Percentiles rank a stretch among this genome's conserved stretches.
These are phyloP conservation scores for Ustilago tritici DNA, from an alignment of 1,284 basidiomycete species.

Conservation along the genomic window DNA sequence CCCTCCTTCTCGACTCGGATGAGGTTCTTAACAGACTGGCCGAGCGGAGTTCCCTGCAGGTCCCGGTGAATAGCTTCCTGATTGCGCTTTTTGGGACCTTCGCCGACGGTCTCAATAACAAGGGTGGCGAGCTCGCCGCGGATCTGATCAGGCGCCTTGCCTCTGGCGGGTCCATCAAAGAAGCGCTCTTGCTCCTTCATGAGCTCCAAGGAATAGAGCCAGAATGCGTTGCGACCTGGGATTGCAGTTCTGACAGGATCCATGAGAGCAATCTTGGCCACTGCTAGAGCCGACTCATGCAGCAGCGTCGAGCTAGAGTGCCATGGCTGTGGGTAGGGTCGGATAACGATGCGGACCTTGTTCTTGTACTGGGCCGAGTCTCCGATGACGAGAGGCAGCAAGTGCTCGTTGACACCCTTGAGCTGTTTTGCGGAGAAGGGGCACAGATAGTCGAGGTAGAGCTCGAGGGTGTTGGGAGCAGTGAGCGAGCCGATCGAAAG, in stretches of 20 bases:
- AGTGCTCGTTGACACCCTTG: slow-evolving; percentile 69
- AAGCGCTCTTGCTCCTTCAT: slow-evolving; percentile 82
- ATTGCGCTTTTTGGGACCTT: slow-evolving; percentile 68
- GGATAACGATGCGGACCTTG: slow-evolving; percentile 82
- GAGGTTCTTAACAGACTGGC: slow-evolving; percentile 74
- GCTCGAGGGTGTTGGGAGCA: slow-evolving; percentile 84
- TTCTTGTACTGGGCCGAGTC: slow-evolving; percentile 74
- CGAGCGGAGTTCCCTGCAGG: slow-evolving; percentile 68
- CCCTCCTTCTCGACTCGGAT: slow-evolving; percentile 76
- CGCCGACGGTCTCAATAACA: slow-evolving; percentile 74
- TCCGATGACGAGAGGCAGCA: slow-evolving; percentile 67
- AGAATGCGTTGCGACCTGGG: slow-evolving; percentile 56
- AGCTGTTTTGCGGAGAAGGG: slow-evolving; percentile 76
- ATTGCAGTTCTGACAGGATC: slow-evolving; percentile 25
- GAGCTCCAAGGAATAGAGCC: slow-evolving; percentile 73
- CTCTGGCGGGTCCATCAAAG: slow-evolving; percentile 82
- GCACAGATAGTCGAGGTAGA: slow-evolving; percentile 73
- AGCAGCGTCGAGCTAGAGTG: slow-evolving; percentile 76
- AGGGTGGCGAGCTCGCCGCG: slow-evolving; percentile 78
- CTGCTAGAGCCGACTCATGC: slow-evolving; percentile 84
- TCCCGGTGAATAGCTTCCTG: slow-evolving; percentile 70
- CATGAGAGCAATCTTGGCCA: slow-evolving; percentile 73
- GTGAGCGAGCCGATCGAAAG: slow-evolving; percentile 78
- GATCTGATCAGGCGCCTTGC: slow-evolving; percentile 79
- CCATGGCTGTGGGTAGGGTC: slow-evolving; percentile 81